Evolutionary conservation across 2,329 filamentous ascomycete species (phyloP), one percentile per base, ranked within the genome.

Genomic region (Penicillium sclerotigenum): DNA sequence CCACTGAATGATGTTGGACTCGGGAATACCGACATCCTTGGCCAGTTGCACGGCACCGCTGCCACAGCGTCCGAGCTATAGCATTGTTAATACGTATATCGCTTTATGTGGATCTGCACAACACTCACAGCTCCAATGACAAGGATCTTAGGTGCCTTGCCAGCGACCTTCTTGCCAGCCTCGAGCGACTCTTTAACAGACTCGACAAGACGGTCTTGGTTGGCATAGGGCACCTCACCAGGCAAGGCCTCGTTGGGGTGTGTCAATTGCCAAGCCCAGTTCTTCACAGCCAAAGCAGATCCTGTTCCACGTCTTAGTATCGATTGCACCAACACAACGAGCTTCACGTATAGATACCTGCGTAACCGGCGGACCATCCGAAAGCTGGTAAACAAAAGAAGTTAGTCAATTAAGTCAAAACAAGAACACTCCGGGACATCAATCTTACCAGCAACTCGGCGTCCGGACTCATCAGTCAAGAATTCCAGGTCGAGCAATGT

Each of bases 401-500:
- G 47, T 60, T 29, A 64, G 54, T 50, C 40, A 41, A 40, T 26
- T 14, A 20, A 31, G 18, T 50, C 33, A 41, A 14, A 33, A 28
- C 13, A 33, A 11, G 16, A 10, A 31, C 9, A 37, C n/a, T 24
- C 3, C 4, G 2, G n/a, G 40, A 20, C 1, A 41, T 28, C 13
- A n/a, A 18, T 41, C 68, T 60, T 57, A 73, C 70, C 73, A 61
- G 74, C 75, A 55, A 77, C 74, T 59, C 75, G 70, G 83, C 88
- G 80, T 36, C 89, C 89, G 29, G 78, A 81, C 61, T 87, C 83
- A 64, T 95, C 88, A 37, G 84, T 83, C 36, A 97, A 80, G 72
- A 96, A 97, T 72, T 96, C 92, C 36, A 97, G 82, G 68, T 97
- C 92, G 57, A 91, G 84, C 14, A 97, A 83, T 0, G 84, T 87